Base-by-base conservation (phyloP, 2,329 filamentous ascomycete species). In the Fusarium humuli region DNA sequence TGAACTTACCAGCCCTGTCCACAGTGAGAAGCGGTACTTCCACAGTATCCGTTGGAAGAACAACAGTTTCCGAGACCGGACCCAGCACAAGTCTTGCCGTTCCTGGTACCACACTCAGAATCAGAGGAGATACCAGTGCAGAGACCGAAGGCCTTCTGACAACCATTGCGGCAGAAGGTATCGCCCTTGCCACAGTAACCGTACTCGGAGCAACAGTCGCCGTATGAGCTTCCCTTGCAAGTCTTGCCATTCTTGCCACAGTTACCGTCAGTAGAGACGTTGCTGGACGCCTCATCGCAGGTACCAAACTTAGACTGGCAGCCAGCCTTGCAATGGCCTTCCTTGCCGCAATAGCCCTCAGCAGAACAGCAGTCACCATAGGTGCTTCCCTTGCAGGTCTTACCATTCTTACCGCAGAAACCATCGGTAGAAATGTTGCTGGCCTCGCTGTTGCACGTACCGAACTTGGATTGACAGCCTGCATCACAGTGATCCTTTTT, bases 61-160 rank as follows among this genome's bases (percentile, higher is more conserved):
- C 61, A 65, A 4, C 61, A 67, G 45, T 61, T 61, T 22, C 64
- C 61, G 0, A 66, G 61, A 1, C 55, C 61, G 7, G 64, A 66
- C 0, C 63, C 60, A 7, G 16, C 61, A 29, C 60, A 66, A 3
- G 63, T 65, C 37, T 48, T 66, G 2, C 54, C 63, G 7, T 65
- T 66, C 18, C 54, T n/a, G 1, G 48, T 27, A 14, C 60, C 62
- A 7, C 59, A 64, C 13, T 64, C 50, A 3, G 60, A 48, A 10
- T 65, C 47, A 2, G 27, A 8, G 0, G 60, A 65, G 13, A 59
- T 65, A 1, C 62, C 47, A 0, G 61, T 40, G 22, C 50, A 65
- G 1, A 65, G 46, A 5, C 61, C 61, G 0, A 34, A 64, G 1
- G 40, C 59, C 14, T 12, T 8, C 6, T 65, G 59, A 3, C 59